These are phyloP conservation scores for Oenanthe sinensis DNA, from an alignment of 129 eudicot genomes.

Conservation along the genomic window DNA sequence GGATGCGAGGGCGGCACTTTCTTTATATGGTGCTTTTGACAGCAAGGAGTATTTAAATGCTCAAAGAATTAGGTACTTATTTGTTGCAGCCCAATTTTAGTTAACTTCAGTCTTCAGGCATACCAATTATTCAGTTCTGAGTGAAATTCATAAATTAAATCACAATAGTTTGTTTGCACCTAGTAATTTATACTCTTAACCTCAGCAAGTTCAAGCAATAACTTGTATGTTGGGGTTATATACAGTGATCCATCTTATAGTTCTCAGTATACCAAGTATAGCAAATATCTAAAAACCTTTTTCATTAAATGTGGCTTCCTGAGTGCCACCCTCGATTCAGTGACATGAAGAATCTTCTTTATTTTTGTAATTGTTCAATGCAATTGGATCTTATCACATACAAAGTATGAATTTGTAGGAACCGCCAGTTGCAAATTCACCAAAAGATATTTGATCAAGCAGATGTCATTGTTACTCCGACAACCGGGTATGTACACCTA, in stretches of 20 bases:
- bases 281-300: too few species aligned
- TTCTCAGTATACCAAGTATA: too few species aligned
- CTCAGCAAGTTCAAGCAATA: too few species aligned
- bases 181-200: not conserved
- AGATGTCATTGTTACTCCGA: conserved; percentile 93
- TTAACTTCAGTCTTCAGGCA: not conserved
- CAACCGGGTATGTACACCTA: conserved; percentile 53
- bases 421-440: conserved; percentile 72
- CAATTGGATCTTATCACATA: not conserved
- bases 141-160: not conserved
- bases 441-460: conserved; percentile 62
- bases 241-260: too few species aligned
- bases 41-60: conserved; percentile 87
- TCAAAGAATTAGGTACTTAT: conserved; percentile 66
- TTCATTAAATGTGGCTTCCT: too few species aligned
- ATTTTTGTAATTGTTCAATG: not conserved
- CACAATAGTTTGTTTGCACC: not conserved
- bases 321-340: too few species aligned
- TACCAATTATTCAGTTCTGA: not conserved
- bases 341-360: not conserved
- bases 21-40: conserved; percentile 65
- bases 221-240: too few species aligned
- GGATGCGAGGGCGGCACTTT: conserved; percentile 85
- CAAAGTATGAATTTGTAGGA: conserved; percentile 25
- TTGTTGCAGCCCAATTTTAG: not conserved